Base-by-base conservation (phyloP, 306 rosid genomes). In the Potentilla sterilis region DNA sequence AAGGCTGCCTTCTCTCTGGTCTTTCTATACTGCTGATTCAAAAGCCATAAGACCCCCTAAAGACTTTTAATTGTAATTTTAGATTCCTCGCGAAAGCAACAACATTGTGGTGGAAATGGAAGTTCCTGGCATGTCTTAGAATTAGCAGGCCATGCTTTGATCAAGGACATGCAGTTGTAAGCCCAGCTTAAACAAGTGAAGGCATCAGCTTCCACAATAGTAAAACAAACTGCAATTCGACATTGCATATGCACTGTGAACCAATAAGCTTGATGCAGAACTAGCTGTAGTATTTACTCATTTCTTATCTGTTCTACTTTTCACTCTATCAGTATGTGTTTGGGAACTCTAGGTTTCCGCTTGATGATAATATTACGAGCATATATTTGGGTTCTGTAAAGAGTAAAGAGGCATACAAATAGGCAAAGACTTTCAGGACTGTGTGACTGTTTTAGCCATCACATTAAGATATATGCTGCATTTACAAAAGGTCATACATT, bases 401-500 rank as follows among this genome's bases (percentile, higher is more conserved):
- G 54, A 15, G 19, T 48, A 48, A 48, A 51, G 57, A 9, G 61
- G 28, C 32, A 19, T n/a, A 54, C 59, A 54, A 54, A 32, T 28
- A n/a, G 24, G 28, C 28, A 28, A 28, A 28, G 28, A 28, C 28
- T 28, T n/a, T n/a, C n/a, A n/a, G n/a, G 28, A 28, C 28, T 28
- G 34, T 22, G 2, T 58, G 58, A 24, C 51, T 69, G 16, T 40
- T 24, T 16, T 10, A n/a, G n/a, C 9, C 64, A 35, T 2, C 34
- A 62, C 9, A 62, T 32, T 0, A 61, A 61, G 2, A 13, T 4
- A 13, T 14, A 38, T 15, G 24, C 46, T 64, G 28, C 69, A 16
- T 64, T 43, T 44, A 43, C 42, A n/a, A 42, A 24, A 3, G 4
- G 57, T 59, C 52, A 74, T 35, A 77, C 18, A 55, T 70, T 75